Conservation (phyloP, 495 filamentous ascomycete genomes). For the Penicillium antarcticum region DNA sequence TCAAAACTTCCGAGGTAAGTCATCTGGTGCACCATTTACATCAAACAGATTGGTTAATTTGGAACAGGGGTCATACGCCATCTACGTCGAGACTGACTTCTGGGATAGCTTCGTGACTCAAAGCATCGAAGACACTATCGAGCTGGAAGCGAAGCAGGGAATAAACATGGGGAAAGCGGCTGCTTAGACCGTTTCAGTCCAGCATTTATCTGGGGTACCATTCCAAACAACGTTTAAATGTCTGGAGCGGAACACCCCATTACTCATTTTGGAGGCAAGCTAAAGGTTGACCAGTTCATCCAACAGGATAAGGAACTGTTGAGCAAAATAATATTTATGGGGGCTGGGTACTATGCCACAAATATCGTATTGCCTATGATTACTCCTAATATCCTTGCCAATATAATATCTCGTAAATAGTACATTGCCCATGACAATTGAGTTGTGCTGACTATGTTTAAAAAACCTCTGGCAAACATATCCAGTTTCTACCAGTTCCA, state of each 20-base stretch:
- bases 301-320: slow-evolving; percentile 14
- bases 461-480: slow-evolving; percentile 24
- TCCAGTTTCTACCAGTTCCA: slow-evolving; percentile 27
- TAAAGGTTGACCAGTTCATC: slow-evolving; percentile 20
- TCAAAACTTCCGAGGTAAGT: slow-evolving; percentile 34
- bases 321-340: slow-evolving; percentile 28
- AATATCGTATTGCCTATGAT: slow-evolving; percentile 11
- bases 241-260: slow-evolving; percentile 14
- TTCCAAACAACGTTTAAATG: slow-evolving; percentile 12
- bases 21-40: not conserved
- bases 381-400: not conserved
- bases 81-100: slow-evolving; percentile 51
- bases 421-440: no score
- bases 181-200: slow-evolving; percentile 11
- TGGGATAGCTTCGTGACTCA: slow-evolving; percentile 26
- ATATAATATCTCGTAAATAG: not conserved
- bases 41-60: not conserved
- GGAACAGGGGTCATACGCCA: slow-evolving; percentile 34
- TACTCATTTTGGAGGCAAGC: slow-evolving; percentile 32
- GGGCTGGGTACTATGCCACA: slow-evolving; percentile 10
- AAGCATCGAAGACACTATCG: slow-evolving; percentile 2
- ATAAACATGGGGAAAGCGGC: slow-evolving; percentile 28
- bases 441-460: not conserved
- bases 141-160: slow-evolving; percentile 15
- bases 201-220: slow-evolving; percentile 30